A percentile compares a stretch with the other conserved stretches of the same genome.
Evolutionary conservation across 1,139 yeast species (phyloP).

Genomic region (Yamadazyma membranifaciens): DNA sequence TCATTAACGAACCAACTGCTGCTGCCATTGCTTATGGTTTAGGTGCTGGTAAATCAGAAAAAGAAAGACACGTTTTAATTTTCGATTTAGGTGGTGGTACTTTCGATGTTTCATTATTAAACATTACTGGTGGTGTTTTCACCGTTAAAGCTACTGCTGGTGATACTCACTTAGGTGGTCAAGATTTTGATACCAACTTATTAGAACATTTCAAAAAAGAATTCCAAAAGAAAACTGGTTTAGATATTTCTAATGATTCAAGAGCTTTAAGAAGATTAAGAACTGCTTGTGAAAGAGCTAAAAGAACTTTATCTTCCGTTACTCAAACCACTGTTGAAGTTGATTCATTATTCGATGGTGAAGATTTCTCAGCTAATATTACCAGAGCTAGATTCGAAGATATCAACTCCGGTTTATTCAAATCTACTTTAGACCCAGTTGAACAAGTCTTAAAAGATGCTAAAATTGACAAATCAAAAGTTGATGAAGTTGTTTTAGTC

Average conservation of each 20-base stretch:
- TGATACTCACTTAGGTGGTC: slow-evolving; percentile 99
- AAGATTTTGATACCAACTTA: slow-evolving; percentile 53
- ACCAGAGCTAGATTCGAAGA: slow-evolving; percentile 99
- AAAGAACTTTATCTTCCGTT: slow-evolving; percentile 96
- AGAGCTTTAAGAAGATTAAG: slow-evolving; percentile 97
- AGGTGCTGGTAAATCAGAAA: slow-evolving; percentile 63
- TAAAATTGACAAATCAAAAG: slow-evolving; percentile 81
- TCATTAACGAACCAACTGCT: slow-evolving; percentile 52
- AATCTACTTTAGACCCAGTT: slow-evolving; percentile 94
- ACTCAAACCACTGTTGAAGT: slow-evolving; percentile 96
- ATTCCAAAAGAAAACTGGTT: slow-evolving; percentile 95
- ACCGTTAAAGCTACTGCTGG: slow-evolving; percentile 98
- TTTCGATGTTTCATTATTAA: slow-evolving; percentile 64
- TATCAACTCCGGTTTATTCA: slow-evolving; percentile 89
- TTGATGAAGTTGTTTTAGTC: slow-evolving; percentile 93
- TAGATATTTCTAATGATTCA: slow-evolving; percentile 85
- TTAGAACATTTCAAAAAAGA: slow-evolving; percentile 85
- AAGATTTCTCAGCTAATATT: slow-evolving; percentile 92
- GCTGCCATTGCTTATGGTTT: slow-evolving; percentile 52
- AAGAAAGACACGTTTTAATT: slow-evolving; percentile 67
- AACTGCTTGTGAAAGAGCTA: slow-evolving; percentile 99
- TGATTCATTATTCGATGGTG: slow-evolving; percentile 94
- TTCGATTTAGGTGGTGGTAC: slow-evolving; percentile 55
- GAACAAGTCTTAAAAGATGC: slow-evolving; percentile 97
- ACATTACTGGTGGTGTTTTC: slow-evolving; percentile 95